These are phyloP conservation scores for Ogataea nonfermentans DNA, from an alignment of 805 yeast genomes.

Conservation along the genomic window DNA sequence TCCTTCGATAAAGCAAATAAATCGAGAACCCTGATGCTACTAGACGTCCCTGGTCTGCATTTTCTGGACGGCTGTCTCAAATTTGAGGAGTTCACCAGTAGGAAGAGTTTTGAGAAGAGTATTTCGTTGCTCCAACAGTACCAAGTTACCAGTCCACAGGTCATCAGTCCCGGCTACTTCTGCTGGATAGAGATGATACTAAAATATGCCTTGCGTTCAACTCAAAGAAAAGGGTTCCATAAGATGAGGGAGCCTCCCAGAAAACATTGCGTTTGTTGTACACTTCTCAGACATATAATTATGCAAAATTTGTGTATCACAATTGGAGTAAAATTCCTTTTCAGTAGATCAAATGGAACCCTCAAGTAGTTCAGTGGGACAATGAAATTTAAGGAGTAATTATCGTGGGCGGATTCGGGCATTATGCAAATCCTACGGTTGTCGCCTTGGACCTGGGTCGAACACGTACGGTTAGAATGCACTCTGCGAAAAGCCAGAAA, in stretches of 20 bases:
- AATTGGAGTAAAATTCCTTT: constrained; percentile 35
- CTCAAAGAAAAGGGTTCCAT: constrained; percentile 6
- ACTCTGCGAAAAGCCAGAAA: constrained; percentile 2
- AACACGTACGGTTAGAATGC: background rate
- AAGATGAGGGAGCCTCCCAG: constrained; percentile 25
- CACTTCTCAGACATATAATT: constrained; percentile 31
- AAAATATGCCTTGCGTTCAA: constrained; percentile 22
- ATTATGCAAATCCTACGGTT: constrained; percentile 23
- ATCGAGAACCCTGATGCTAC: constrained; percentile 17
- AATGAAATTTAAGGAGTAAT: constrained; percentile 25
- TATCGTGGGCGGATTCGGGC: constrained; percentile 25
- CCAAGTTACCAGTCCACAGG: constrained; percentile 28
- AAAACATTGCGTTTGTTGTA: constrained; percentile 32
- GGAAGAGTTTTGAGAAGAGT: constrained; percentile 21
- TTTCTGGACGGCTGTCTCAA: constrained; percentile 25
- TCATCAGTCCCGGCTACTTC: constrained; percentile 31
- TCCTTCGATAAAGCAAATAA: constrained; percentile 17
- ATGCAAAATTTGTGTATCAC: constrained; percentile 24
- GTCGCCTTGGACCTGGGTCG: constrained; percentile 31
- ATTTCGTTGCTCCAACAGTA: constrained; percentile 28
- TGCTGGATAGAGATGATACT: constrained; percentile 27
- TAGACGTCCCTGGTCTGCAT: constrained; percentile 27
- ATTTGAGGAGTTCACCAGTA: constrained; percentile 23
- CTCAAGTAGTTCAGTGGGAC: constrained; percentile 19
- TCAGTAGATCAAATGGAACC: constrained; percentile 28